Evolutionary conservation across 345 rosid genomes (phyloP).

Genomic region (Linum tenue): DNA sequence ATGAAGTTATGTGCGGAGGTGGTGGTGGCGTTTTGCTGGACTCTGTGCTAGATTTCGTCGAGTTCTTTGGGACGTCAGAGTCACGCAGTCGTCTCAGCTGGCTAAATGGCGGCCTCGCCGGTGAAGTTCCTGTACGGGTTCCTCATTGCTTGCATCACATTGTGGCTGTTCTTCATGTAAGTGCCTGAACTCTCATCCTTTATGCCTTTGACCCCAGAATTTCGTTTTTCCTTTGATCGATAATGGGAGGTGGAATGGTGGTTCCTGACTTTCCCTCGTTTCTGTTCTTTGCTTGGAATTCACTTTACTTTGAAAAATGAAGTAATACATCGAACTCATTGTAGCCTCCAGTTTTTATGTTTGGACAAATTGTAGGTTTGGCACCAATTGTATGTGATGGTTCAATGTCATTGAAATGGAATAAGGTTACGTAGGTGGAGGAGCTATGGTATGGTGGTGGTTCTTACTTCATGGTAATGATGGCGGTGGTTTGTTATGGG

Average conservation of each 20-base stretch:
- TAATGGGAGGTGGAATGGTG: too few species aligned
- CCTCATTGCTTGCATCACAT: slow-evolving; percentile 55
- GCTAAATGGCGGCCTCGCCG: slow-evolving; percentile 74
- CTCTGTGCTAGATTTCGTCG: slow-evolving; percentile 21
- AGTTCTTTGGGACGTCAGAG: slow-evolving; percentile 4
- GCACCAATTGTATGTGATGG: background rate
- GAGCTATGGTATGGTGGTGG: background rate
- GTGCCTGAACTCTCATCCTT: slow-evolving; percentile 17
- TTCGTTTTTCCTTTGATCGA: background rate
- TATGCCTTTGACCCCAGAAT: background rate
- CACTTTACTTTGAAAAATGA: background rate
- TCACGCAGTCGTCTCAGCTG: background rate
- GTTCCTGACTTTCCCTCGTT: background rate
- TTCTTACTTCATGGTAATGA: background rate
- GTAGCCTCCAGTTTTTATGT: too few species aligned
- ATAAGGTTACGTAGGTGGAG: background rate
- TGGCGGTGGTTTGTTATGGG: background rate
- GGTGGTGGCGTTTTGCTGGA: slow-evolving; percentile 16
- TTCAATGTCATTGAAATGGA: background rate
- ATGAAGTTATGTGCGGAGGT: slow-evolving; percentile 30
- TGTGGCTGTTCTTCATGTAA: slow-evolving; percentile 88
- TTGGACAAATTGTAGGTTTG: too few species aligned
- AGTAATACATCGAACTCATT: too few species aligned
- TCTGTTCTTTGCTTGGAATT: background rate
- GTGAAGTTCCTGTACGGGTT: slow-evolving; percentile 86